Base-by-base conservation (phyloP, 306 rosid genomes). In the Fagus crenata region DNA sequence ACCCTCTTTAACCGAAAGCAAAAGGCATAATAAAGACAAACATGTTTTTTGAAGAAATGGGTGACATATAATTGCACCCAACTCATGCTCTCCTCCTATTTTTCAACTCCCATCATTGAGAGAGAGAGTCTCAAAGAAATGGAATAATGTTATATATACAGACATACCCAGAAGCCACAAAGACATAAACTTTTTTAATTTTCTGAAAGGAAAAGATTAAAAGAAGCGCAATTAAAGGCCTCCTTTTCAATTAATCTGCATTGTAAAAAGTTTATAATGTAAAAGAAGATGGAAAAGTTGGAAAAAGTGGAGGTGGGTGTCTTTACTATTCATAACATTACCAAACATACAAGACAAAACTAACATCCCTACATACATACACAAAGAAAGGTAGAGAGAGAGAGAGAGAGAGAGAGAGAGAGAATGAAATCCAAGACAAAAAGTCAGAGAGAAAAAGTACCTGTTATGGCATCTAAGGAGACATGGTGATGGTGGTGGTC, bases 31-130 rank as follows among this genome's bases (percentile, higher is more conserved):
- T 74, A 72, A 80, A 78, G 80, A 72, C 36, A 71, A 28, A 79
- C 53, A 72, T 70, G 0, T 63, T 49, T 43, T 71, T 77, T 72
- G 75, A 79, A 82, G 70, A 72, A 85, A 84, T 67, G 84, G 88
- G 83, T 61, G 70, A 69, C 78, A 84, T 84, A 88, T 90, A 87
- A 88, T 88, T 77, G 90, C 92, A 80, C 82, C 83, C 87, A 90
- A 80, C 69, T 81, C 90, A 85, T 86, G 89, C 84, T 73, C 81
- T 59, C 53, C 67, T 77, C 81, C 84, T 83, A 79, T 58, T 82
- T 74, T 89, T 89, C 89, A 90, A 82, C 84, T 76, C 51, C 51
- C 75, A 83, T 87, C 80, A 85, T 87, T 82, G 15, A 63, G 76
- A 82, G 81, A 54, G 74, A 49, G 49, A 63, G 11, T 9, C 61